Evolutionary conservation across 225 moss, liverwort and hornwort species (phyloP).

Genomic region (Neckera pumila): DNA sequence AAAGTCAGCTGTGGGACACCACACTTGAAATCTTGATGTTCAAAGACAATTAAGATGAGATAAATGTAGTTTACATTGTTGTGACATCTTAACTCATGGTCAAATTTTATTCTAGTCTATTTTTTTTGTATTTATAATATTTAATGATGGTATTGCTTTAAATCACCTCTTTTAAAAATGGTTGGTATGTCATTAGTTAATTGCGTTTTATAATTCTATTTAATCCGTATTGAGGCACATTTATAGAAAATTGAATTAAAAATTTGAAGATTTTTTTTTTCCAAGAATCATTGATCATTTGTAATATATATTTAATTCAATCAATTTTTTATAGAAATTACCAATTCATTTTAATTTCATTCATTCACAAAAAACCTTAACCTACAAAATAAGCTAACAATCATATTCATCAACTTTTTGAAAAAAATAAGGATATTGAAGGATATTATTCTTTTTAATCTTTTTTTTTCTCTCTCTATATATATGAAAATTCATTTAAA

Average conservation of each 20-base stretch:
- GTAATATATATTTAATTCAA: no score
- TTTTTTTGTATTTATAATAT: neutral
- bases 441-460: no score
- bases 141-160: neutral
- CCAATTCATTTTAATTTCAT: neutral
- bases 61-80: no score
- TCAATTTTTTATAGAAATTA: neutral
- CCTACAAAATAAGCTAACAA: neutral
- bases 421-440: neutral
- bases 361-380: neutral
- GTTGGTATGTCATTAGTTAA: neutral
- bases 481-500: neutral
- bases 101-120: neutral
- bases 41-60: no score
- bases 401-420: neutral
- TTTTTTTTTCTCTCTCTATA: neutral
- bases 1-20: neutral
- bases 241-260: neutral
- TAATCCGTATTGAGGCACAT: accelerated
- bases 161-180: neutral
- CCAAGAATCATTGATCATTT: neutral
- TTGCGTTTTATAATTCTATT: accelerated
- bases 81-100: accelerated
- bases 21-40: accelerated
- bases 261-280: accelerated